Evolutionary conservation across 805 yeast species (phyloP), one percentile per base, ranked within the genome.

Genomic region (Saccharomycopsis lassenensis): DNA sequence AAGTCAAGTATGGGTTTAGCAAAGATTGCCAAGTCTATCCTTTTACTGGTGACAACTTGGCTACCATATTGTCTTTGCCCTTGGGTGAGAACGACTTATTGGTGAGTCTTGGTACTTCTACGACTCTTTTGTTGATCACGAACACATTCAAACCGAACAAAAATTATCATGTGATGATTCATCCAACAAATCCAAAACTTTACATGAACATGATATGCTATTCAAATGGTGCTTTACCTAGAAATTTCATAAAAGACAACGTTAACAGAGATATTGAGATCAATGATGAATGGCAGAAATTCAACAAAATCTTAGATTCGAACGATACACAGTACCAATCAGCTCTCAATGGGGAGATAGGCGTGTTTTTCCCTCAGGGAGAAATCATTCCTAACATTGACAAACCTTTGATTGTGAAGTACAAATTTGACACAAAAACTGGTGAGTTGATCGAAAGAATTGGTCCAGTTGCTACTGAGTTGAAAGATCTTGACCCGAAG

Each of bases 201-300:
- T 86, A 74, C 54, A 87, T 86, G 95, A 94, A 93, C 16, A 86
- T 86, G 96, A 72, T 87, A 37, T 86, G 96, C 54, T 86, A 86
- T 55, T 81, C 93, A 51, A 86, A 86, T 54, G 95, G 96, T 0
- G 71, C 95, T 0, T 59, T 86, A 33, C 94, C 95, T 0, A 64
- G 96, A 45, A 95, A 86, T 49, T 65, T 67, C 39, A 64, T 85
- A 7, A 65, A 91, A 33, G 78, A 85, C 54, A 62, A 59, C 17
- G 43, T 84, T 21, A 80, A 79, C 49, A 55, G 57, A 26, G 48
- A 52, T 1, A 41, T 50, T 10, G 46, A 49, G 2, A 54, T 55
- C 4, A 45, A 46, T 4, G 55, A 61, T 24, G 59, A 63, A n/a
- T 80, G 89, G 89, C 61, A 63, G 31, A 57, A 64, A 42, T 81